These are phyloP conservation scores for Gyrodon lividus DNA, from an alignment of 768 basidiomycete species.

Conservation along the genomic window DNA sequence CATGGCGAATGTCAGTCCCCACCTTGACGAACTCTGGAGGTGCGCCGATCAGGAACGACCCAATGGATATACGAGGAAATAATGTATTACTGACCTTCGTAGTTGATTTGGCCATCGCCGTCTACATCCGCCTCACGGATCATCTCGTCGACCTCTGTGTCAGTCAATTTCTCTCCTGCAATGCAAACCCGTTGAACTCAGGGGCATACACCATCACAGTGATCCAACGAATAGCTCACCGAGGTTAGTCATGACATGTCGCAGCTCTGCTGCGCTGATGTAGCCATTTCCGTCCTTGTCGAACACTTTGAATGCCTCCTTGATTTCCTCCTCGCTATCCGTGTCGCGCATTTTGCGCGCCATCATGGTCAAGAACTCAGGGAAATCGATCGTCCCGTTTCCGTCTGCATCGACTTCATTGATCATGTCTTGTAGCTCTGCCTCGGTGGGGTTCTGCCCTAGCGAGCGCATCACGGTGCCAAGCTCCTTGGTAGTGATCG, in stretches of 20 bases:
- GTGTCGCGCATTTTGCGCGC: conserved; percentile 89
- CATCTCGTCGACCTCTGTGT: conserved; percentile 92
- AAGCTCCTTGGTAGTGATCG: conserved; percentile 87
- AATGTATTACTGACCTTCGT: conserved; percentile 54
- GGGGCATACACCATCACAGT: not conserved
- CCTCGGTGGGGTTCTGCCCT: conserved; percentile 91
- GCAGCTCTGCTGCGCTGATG: conserved; percentile 83
- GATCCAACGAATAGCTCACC: conserved; percentile 43
- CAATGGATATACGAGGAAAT: not conserved
- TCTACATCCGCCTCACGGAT: conserved; percentile 95
- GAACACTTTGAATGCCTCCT: conserved; percentile 95
- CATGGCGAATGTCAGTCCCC: conserved; percentile 10
- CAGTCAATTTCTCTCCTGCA: conserved; percentile 82
- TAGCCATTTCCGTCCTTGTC: conserved; percentile 95
- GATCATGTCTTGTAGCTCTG: conserved; percentile 93
- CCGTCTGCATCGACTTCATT: conserved; percentile 91
- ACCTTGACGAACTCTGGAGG: conserved; percentile 75
- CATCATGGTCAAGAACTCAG: conserved; percentile 84
- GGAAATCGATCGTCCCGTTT: conserved; percentile 85
- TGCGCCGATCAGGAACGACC: not conserved
- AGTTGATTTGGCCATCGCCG: conserved; percentile 92
- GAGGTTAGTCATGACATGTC: conserved; percentile 89
- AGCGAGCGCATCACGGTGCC: conserved; percentile 93
- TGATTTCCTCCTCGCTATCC: conserved; percentile 92
- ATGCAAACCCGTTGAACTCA: conserved; percentile 1